Base-by-base conservation (phyloP, 805 yeast species). In the Dipodascus albidus region DNA sequence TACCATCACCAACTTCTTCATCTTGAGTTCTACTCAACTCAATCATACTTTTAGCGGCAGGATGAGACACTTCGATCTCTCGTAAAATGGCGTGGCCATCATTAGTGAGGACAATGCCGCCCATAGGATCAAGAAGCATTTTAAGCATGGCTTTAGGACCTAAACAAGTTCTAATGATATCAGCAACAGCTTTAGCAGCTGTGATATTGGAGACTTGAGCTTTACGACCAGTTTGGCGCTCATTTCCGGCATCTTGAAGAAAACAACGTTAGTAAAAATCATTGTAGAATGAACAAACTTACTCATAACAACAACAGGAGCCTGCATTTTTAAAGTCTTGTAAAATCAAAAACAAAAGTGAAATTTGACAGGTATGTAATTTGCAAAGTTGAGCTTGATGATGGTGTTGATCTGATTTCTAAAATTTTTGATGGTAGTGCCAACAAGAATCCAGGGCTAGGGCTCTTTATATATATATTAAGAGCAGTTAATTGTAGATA, bases 111-210 rank as follows among this genome's bases (percentile, higher is more conserved):
- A 91, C 97, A 60, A 93, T 86, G 31, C 99, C 99, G 20, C 77
- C 77, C 82, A 85, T 85, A 54, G 99, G 99, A 67, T 93, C 99
- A 58, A 93, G 75, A 53, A 93, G 76, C 98, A 93, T 91, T 74
- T 93, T 93, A 57, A 93, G 79, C 99, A 93, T 93, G 35, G 99
- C 99, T 69, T 91, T 91, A 52, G 99, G 99, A 19, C 99, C 99
- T 56, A 93, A 76, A 77, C 99, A 93, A 23, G 99, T 93, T 69
- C 99, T 80, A 62, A 93, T 88, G 65, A 93, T 91, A 69, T 93
- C 99, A 0, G 97, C 95, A 47, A 91, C 98, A 1, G 99, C 96
- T 67, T 93, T 93, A n/a, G 99, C 99, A 2, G 99, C 99, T 3
- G 97, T 88, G 72, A 93, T 91, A 67, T 93, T 95, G 57, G 96